These are phyloP conservation scores for Epichloe aotearoae DNA, from an alignment of 2,329 filamentous ascomycete species.

Conservation along the genomic window DNA sequence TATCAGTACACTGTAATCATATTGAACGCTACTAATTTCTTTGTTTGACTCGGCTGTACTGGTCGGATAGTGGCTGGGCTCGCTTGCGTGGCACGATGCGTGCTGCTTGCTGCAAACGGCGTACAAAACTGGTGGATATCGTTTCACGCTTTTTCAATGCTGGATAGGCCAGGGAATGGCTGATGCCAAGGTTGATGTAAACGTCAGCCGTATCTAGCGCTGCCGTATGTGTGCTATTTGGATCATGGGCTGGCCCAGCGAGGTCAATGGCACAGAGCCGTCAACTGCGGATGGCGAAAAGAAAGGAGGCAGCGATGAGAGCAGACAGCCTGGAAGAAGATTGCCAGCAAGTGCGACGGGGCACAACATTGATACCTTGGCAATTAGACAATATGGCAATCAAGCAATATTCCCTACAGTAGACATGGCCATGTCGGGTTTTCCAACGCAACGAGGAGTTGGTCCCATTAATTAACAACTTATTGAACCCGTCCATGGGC, in stretches of 20 bases:
- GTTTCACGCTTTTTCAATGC: neutral
- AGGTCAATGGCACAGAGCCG: constrained; percentile 1
- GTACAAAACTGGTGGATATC: neutral
- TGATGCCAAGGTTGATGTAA: neutral
- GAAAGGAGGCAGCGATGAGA: neutral
- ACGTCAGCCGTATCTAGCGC: neutral
- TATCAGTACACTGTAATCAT: constrained; percentile 5
- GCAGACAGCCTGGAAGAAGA: neutral
- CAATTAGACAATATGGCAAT: neutral
- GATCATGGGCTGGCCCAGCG: constrained; percentile 4
- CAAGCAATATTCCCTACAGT: neutral
- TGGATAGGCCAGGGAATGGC: neutral
- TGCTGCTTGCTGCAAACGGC: neutral
- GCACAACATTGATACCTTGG: neutral
- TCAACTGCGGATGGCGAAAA: neutral
- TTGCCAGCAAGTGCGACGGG: neutral
- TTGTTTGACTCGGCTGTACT: neutral
- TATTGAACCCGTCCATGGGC: too few species aligned
- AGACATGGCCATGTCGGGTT: too few species aligned
- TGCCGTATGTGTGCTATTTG: constrained; percentile 1
- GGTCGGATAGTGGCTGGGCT: neutral
- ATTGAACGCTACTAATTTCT: constrained; percentile 1
- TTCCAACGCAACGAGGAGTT: too few species aligned
- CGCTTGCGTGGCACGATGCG: neutral
- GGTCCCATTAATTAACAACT: too few species aligned